phyloP scores from a whole-genome alignment of 352 stramenopile species.

The Phytophthora kernoviae region DNA sequence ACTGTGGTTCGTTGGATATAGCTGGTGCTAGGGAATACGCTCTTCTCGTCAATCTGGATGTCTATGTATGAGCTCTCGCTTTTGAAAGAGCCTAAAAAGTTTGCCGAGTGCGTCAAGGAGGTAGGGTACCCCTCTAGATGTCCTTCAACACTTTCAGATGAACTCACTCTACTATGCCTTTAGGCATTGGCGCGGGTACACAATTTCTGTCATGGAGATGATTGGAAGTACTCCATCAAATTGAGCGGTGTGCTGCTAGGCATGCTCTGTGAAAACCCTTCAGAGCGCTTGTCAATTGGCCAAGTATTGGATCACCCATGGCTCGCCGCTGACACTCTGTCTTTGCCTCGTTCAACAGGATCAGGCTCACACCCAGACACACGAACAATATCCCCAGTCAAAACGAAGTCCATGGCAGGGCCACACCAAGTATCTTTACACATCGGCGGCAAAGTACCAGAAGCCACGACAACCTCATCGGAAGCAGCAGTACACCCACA shows the following conservation, averaged over 20 bases:
- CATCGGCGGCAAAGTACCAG: conserved; percentile 4
- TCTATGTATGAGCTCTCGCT: conserved; percentile 76
- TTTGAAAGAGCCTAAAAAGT: conserved; percentile 65
- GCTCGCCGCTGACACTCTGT: conserved; percentile 27
- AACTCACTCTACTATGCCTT: not conserved
- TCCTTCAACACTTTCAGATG: not conserved
- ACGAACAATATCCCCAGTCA: conserved; percentile 17
- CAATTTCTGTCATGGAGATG: conserved; percentile 37
- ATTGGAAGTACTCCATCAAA: conserved; percentile 56
- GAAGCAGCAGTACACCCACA: conserved; percentile 8
- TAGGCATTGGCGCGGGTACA: conserved; percentile 36
- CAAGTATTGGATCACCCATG: conserved; percentile 59
- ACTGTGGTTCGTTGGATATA: conserved; percentile 19
- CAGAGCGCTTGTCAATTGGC: conserved; percentile 46
- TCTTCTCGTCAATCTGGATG: conserved; percentile 90
- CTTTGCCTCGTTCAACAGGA: not conserved
- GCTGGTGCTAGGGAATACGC: conserved; percentile 74
- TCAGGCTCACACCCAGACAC: conserved; percentile 2
- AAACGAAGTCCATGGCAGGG: conserved; percentile 14
- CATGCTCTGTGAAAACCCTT: conserved; percentile 45
- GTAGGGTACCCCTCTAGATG: conserved; percentile 11
- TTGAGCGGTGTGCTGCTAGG: conserved; percentile 48
- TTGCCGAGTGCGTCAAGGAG: conserved; percentile 41
- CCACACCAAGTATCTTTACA: conserved; percentile 2
- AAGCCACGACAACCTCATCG: not conserved